phyloP scores from a whole-genome alignment of 1,284 basidiomycete genomes.

The Ganoderma lingzhi region DNA sequence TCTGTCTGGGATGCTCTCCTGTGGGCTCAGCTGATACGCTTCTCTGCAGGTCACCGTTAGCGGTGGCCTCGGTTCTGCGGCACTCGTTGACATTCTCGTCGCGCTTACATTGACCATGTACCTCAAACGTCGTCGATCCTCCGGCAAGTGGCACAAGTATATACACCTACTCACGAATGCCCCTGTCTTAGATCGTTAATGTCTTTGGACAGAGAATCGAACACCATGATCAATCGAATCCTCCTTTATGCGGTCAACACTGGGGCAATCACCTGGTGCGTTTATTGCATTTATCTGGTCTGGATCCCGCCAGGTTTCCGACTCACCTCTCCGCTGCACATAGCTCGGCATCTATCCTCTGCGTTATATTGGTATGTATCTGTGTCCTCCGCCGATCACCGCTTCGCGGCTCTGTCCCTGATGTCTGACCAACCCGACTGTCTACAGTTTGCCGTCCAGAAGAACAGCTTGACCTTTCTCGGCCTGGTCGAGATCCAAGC shows the following conservation, averaged over 20 bases:
- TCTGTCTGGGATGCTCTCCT: neutral
- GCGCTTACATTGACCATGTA: constrained; percentile 27
- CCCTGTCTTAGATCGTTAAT: neutral
- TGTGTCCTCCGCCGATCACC: neutral
- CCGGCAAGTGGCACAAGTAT: constrained; percentile 24
- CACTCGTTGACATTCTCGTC: constrained; percentile 30
- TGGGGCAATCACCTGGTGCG: constrained; percentile 31
- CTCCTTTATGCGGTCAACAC: constrained; percentile 32
- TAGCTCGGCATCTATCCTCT: constrained; percentile 28
- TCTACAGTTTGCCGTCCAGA: constrained; percentile 29
- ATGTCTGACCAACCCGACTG: neutral
- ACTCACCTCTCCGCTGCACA: neutral
- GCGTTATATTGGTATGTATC: constrained; percentile 27
- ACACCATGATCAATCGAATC: constrained; percentile 28
- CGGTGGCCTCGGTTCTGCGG: constrained; percentile 30
- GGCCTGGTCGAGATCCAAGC: constrained; percentile 32
- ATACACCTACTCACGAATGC: neutral
- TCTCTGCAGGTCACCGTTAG: constrained; percentile 26
- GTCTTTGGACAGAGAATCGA: constrained; percentile 20
- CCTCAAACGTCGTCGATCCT: constrained; percentile 25
- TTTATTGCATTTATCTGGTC: neutral
- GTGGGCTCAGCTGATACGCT: neutral
- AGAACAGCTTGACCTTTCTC: constrained; percentile 30
- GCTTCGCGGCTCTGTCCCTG: neutral
- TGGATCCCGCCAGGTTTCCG: neutral